phyloP scores from a whole-genome alignment of 169 alveolate species.

The Plasmodium cynomolgi region DNA sequence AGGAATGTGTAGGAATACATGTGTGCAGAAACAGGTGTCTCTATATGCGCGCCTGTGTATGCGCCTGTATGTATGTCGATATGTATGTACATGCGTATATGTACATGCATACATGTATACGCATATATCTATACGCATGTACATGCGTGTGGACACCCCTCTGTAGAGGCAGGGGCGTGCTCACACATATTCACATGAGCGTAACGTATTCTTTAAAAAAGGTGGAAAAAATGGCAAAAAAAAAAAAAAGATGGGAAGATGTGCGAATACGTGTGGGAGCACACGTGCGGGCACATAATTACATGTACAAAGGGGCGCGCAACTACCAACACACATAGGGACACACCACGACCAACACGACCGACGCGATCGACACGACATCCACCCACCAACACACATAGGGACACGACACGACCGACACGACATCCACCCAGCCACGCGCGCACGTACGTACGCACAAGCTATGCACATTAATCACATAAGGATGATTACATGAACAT shows the following conservation, averaged over 20 bases:
- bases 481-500: neutral
- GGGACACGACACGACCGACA: neutral
- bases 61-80: neutral
- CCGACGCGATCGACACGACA: neutral
- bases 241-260: too few species aligned
- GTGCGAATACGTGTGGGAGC: neutral
- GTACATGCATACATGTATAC: neutral
- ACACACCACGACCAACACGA: too few species aligned
- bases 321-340: neutral
- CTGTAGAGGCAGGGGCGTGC: neutral
- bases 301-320: neutral
- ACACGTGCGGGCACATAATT: neutral
- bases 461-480: constrained; percentile 1
- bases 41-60: neutral
- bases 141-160: neutral
- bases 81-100: neutral
- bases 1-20: neutral
- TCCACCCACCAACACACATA: neutral
- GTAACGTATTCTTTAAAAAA: neutral
- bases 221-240: neutral
- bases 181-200: neutral
- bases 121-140: neutral
- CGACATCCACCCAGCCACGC: neutral
- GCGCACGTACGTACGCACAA: neutral
- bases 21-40: neutral